These are phyloP conservation scores for Ascochyta koolunga DNA, from an alignment of 2,329 filamentous ascomycete species.

Conservation along the genomic window DNA sequence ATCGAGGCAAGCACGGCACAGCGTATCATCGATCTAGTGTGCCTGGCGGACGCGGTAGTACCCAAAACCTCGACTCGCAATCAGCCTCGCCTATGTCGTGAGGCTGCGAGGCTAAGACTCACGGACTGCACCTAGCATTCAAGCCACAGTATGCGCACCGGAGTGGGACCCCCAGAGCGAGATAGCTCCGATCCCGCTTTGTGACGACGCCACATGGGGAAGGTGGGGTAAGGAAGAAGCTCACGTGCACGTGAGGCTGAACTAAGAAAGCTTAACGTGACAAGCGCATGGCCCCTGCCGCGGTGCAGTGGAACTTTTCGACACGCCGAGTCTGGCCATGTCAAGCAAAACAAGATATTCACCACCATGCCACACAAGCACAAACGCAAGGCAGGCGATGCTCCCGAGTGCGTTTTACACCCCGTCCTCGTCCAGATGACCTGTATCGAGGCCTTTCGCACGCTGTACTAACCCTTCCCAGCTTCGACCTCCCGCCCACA, in stretches of 20 bases:
- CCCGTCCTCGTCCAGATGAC: background rate
- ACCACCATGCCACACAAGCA: constrained; percentile 83
- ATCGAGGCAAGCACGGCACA: constrained; percentile 4
- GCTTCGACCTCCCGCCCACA: constrained; percentile 66
- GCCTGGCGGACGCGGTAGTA: no score
- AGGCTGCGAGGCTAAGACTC: background rate
- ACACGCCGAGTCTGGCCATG: background rate
- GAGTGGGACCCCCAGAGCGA: background rate
- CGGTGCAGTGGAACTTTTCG: constrained; percentile 3
- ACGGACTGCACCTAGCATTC: constrained; percentile 1
- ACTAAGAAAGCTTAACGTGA: constrained; percentile 13
- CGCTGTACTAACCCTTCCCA: constrained; percentile 50
- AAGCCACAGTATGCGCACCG: constrained; percentile 4
- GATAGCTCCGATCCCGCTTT: background rate
- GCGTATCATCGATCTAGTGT: background rate
- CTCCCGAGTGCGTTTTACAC: constrained; percentile 39
- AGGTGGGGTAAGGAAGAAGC: background rate
- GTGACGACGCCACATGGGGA: background rate
- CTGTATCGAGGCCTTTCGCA: background rate
- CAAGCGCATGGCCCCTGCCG: constrained; percentile 13
- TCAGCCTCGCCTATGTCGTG: background rate
- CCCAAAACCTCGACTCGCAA: background rate
- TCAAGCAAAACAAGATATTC: background rate
- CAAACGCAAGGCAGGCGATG: constrained; percentile 64
- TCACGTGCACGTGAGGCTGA: background rate